phyloP scores from a whole-genome alignment of 176 grass and related monocot species.

The Rhynchospora tenuis region DNA sequence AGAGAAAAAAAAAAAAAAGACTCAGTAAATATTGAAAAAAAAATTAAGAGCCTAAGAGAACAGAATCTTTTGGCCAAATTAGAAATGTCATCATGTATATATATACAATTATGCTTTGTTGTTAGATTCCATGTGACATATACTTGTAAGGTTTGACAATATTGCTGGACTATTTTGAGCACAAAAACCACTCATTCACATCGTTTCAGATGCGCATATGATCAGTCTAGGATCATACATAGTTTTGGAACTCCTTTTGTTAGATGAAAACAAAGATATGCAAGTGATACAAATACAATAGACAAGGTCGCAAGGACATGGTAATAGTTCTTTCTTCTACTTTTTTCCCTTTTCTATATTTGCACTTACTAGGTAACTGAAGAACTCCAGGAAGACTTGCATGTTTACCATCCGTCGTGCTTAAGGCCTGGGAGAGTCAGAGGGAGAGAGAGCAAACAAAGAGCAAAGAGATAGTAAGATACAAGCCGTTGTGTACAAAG shows the following conservation, averaged over 20 bases:
- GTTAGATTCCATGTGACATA: neutral
- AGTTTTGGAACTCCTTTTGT: too few species aligned
- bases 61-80: neutral
- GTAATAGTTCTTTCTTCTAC: neutral
- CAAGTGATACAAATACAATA: neutral
- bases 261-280: neutral
- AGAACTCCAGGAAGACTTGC: slow-evolving; percentile 2
- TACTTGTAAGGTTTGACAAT: neutral
- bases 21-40: neutral
- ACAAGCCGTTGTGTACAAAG: neutral
- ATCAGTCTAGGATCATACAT: too few species aligned
- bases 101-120: neutral
- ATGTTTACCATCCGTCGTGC: neutral
- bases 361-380: neutral
- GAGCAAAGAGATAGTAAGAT: neutral
- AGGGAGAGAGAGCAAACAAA: slow-evolving; percentile 19
- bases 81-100: too few species aligned
- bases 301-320: neutral
- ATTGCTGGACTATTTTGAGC: neutral
- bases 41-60: neutral
- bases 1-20: neutral
- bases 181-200: neutral
- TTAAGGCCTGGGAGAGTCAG: slow-evolving; percentile 5
- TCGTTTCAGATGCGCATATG: neutral
- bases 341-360: neutral